Evolutionary conservation across 805 yeast species (phyloP).

Genomic region (Ogataea parapolymorpha): DNA sequence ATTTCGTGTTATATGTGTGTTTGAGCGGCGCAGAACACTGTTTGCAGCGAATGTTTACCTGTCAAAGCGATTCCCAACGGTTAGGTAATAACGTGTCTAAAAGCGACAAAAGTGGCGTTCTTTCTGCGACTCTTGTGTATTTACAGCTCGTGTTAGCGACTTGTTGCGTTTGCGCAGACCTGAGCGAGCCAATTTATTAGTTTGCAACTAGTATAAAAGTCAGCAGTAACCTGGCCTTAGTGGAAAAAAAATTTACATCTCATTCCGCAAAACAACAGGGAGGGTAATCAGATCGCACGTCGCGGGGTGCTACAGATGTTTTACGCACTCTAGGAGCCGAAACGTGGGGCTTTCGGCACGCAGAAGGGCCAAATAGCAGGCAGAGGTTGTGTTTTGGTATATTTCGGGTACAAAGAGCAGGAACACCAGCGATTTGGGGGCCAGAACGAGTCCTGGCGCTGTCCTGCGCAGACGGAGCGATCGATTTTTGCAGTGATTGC

Average conservation of each 20-base stretch:
- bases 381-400: too few relatives aligned
- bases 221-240: constrained; percentile 9
- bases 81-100: neutral
- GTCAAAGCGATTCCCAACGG: neutral
- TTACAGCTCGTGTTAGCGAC: neutral
- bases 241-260: constrained; percentile 8
- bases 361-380: neutral
- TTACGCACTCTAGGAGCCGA: neutral
- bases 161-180: neutral
- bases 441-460: too few relatives aligned
- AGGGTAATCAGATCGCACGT: constrained; percentile 7
- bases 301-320: neutral
- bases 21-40: neutral
- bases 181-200: neutral
- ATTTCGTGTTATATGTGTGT: constrained; percentile 5
- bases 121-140: neutral
- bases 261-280: constrained; percentile 9
- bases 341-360: neutral
- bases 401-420: too few relatives aligned
- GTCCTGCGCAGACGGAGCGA: too few relatives aligned
- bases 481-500: too few relatives aligned
- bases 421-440: too few relatives aligned
- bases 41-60: constrained; percentile 3
- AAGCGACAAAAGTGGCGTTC: neutral
- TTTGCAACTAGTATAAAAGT: neutral